Base-by-base conservation (phyloP, 352 stramenopile genomes). In the Globisporangium nunn region DNA sequence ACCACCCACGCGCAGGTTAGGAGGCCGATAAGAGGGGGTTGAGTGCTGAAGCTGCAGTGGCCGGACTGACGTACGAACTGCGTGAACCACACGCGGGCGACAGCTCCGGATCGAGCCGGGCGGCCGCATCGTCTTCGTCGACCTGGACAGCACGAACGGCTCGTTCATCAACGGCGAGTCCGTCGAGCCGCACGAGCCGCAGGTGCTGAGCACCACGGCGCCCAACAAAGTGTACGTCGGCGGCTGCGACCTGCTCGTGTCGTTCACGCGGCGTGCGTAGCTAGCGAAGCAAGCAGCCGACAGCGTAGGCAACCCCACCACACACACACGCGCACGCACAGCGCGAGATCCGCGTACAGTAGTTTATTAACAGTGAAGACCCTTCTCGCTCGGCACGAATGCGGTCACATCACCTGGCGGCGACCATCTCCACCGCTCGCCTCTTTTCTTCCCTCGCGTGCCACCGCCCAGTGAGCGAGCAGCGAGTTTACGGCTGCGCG, bases 121-220 rank as follows among this genome's bases (percentile, higher is more conserved):
- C 31, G 78, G 80, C 4, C 64, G 74, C 56, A 28, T 94, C 28
- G 70, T 85, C 49, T 88, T 87, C 54, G 83, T 73, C 29, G 85
- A 94, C 60, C 62, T 88, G 31, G 83, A 91, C 50, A 92, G 82
- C 62, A 94, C 85, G 3, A 94, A 94, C 54, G 85, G 85, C 29
- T 86, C 80, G 31, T 71, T 63, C 15, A 73, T 94, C 46, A 85
- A 91, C 62, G 74, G 75, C 53, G 62, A 71, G 15, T 64, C 63
- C 0, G 51, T 92, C 43, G 66, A 71, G 18, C 63, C 81, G 7
- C 61, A 87, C 45, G 70, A 87, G 37, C 72, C 78, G 2, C 70
- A 74, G 17, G 63, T 67, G 48, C 63, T 93, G 2, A 72, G 51
- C 33, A 61, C 68, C 18, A 62, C 52, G 29, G 71, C 84, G 51